Base-by-base conservation (phyloP, 495 filamentous ascomycete species). In the Podospora comata region DNA sequence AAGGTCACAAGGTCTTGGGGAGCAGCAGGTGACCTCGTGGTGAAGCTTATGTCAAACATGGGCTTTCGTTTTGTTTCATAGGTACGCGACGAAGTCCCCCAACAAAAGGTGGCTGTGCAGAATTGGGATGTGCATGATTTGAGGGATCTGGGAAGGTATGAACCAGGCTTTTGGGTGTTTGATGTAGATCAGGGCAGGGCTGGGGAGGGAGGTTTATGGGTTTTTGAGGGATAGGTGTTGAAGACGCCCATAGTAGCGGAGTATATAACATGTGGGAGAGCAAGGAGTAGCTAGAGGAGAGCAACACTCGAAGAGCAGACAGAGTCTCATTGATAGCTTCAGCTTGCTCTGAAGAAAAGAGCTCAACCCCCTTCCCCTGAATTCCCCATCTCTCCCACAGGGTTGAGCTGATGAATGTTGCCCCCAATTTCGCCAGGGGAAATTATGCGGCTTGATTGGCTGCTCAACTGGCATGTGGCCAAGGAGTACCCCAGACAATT, bases 351-450 rank as follows among this genome's bases (percentile, higher is more conserved):
- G 30, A 39, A 34, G 18, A 32, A 23, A 61, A 61, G 13, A 62
- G 9, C 39, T 48, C 39, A 48, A 48, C 5, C 39, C 39, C 39
- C 15, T 11, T 30, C 63, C 44, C 44, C 26, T 55, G 63, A 56
- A 65, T 56, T 56, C 18, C 32, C 48, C 30, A 59, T 32, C 30
- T 65, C 53, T 23, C 23, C 20, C 54, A 63, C 61, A 63, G 16
- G 15, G 28, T 48, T 20, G 30, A 63, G 61, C 61, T 63, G 61
- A 19, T 65, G 32, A 19, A 60, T 70, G 60, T 48, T 68, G 65
- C 60, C 53, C 60, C 67, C 73, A 77, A 77, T 77, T 64, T 77
- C 75, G 74, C 72, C 61, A 76, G 69, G 62, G 70, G 71, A 72
- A 70, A 72, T 72, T 60, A 54, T 60, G 61, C 28, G 4, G 34